Evolutionary conservation across 768 basidiomycete genomes (phyloP).

Genomic region (Clitopilus hobsonii): DNA sequence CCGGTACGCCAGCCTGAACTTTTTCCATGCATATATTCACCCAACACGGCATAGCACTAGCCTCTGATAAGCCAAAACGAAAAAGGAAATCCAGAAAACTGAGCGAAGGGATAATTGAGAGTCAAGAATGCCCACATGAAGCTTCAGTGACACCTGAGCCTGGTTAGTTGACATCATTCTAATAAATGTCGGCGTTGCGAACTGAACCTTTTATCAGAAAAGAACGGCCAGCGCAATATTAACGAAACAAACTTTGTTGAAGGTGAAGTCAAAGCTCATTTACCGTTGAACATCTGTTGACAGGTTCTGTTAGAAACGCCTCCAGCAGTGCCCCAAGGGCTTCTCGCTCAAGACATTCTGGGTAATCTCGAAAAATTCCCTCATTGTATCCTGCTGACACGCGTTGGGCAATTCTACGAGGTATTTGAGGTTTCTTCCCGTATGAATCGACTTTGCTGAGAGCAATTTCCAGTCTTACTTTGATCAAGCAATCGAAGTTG

Average conservation of each 20-base stretch:
- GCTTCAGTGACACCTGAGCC: too few relatives aligned
- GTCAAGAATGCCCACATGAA: too few relatives aligned
- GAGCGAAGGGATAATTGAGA: too few relatives aligned
- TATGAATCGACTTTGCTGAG: slow-evolving; percentile 4
- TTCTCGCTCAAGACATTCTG: slow-evolving; percentile 66
- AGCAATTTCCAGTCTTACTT: slow-evolving; percentile 76
- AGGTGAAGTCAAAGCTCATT: too few relatives aligned
- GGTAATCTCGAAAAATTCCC: slow-evolving; percentile 73
- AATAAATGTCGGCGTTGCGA: too few relatives aligned
- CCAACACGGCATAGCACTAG: neutral
- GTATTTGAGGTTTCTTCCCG: slow-evolving; percentile 30
- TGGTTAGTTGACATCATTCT: too few relatives aligned
- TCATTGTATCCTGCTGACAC: slow-evolving; percentile 84
- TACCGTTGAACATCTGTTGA: too few relatives aligned
- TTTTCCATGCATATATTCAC: neutral
- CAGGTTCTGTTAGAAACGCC: slow-evolving; percentile 4
- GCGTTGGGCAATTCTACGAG: slow-evolving; percentile 96
- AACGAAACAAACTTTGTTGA: too few relatives aligned
- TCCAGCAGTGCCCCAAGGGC: slow-evolving; percentile 24
- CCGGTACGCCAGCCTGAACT: neutral
- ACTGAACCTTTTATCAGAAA: too few relatives aligned
- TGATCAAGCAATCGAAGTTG: slow-evolving; percentile 79
- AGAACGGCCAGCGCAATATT: too few relatives aligned
- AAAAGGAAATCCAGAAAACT: neutral
- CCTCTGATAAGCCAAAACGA: neutral